These are phyloP conservation scores for Carallia brachiata DNA, from an alignment of 345 rosid genomes.

Conservation along the genomic window DNA sequence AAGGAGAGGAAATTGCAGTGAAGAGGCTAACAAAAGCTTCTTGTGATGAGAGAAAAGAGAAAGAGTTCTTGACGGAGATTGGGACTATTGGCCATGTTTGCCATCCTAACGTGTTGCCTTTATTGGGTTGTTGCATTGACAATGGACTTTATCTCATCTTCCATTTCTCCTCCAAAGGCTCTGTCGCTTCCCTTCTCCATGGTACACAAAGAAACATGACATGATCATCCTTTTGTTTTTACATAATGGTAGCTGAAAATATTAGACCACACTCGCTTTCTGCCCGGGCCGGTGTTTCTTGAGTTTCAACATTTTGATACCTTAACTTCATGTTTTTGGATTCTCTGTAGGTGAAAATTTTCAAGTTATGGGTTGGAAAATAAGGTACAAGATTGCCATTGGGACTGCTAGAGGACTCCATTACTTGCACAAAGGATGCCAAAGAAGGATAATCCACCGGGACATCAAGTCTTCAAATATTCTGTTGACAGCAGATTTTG, in stretches of 20 bases:
- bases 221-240: no score
- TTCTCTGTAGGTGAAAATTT: constrained; percentile 41
- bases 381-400: constrained; percentile 68
- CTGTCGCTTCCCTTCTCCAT: constrained; percentile 86
- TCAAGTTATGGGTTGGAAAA: constrained; percentile 63
- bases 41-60: constrained; percentile 80
- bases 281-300: no score
- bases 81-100: constrained; percentile 90
- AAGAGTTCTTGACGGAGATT: constrained; percentile 83
- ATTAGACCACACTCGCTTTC: no score
- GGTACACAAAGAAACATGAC: constrained; percentile 36
- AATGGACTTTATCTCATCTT: constrained; percentile 85
- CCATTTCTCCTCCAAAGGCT: constrained; percentile 77
- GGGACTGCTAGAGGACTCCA: constrained; percentile 85
- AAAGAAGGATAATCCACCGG: constrained; percentile 84
- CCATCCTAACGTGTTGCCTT: constrained; percentile 73
- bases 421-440: constrained; percentile 85
- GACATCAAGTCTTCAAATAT: constrained; percentile 92
- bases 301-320: background rate
- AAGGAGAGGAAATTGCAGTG: constrained; percentile 74
- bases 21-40: constrained; percentile 69
- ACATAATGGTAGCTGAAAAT: no score
- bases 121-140: constrained; percentile 82
- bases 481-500: constrained; percentile 70
- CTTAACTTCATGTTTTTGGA: background rate